phyloP scores from a whole-genome alignment of 2,329 filamentous ascomycete genomes.

The Cercospora sesami region DNA sequence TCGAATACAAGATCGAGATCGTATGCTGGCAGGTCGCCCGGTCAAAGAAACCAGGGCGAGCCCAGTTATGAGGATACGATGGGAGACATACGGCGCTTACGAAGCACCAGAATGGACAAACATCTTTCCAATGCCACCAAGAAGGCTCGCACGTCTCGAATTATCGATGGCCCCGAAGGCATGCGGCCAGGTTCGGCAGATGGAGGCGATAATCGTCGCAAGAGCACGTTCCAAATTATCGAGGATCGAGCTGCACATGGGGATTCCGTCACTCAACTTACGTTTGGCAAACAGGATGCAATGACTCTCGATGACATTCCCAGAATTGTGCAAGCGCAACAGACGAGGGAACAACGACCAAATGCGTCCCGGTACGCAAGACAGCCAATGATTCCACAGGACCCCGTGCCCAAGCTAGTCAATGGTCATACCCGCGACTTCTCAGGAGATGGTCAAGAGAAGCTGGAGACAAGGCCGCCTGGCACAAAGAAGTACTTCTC shows the following conservation, averaged over 20 bases:
- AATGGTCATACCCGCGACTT: conserved; percentile 69
- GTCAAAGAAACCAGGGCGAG: conserved; percentile 55
- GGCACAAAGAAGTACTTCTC: conserved; percentile 84
- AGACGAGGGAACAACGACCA: conserved; percentile 84
- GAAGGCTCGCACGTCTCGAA: conserved; percentile 83
- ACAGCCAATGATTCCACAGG: conserved; percentile 65
- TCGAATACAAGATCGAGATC: conserved; percentile 73
- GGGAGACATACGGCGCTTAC: conserved; percentile 86
- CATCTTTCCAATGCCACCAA: conserved; percentile 90
- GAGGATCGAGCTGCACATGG: conserved; percentile 72
- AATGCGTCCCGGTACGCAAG: conserved; percentile 75
- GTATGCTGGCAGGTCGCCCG: conserved; percentile 61
- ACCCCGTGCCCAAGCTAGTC: conserved; percentile 67
- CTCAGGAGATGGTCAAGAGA: conserved; percentile 55
- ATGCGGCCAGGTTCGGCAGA: conserved; percentile 72
- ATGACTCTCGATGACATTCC: conserved; percentile 95
- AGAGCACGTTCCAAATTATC: conserved; percentile 67
- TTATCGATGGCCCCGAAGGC: conserved; percentile 84
- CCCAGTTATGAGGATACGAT: conserved; percentile 93
- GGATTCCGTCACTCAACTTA: conserved; percentile 69
- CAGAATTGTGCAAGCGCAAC: conserved; percentile 90
- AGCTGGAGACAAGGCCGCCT: conserved; percentile 37
- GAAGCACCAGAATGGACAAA: conserved; percentile 91
- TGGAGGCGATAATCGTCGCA: conserved; percentile 42
- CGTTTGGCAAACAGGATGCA: conserved; percentile 86